phyloP scores from a whole-genome alignment of 371 early-diverging fungal genomes.

The Encephalitozoon hellem region DNA sequence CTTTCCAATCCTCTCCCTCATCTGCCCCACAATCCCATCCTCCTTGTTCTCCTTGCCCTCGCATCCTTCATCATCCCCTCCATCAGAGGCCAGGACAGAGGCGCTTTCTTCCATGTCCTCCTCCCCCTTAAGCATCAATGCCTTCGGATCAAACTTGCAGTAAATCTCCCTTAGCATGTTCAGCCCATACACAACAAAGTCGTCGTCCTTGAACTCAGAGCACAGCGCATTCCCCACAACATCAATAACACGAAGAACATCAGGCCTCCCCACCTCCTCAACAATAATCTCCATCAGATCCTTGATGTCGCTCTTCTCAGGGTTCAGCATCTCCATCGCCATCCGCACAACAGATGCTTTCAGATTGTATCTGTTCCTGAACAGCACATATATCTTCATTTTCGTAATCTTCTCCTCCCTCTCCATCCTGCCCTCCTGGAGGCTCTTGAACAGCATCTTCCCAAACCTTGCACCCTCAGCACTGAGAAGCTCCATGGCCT shows the following conservation, averaged over 20 bases:
- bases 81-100: not conserved
- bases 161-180: slow-evolving; percentile 46
- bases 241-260: slow-evolving; percentile 33
- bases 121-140: not conserved
- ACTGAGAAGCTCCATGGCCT: slow-evolving; percentile 5
- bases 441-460: slow-evolving; percentile 32
- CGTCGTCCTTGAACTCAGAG: slow-evolving; percentile 53
- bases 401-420: slow-evolving; percentile 44
- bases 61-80: slow-evolving; percentile 10
- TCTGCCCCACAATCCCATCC: not conserved
- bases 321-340: slow-evolving; percentile 43
- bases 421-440: slow-evolving; percentile 27
- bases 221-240: slow-evolving; percentile 46
- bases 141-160: slow-evolving; percentile 27
- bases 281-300: slow-evolving; percentile 41
- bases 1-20: slow-evolving; percentile 28
- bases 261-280: slow-evolving; percentile 32
- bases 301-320: slow-evolving; percentile 40
- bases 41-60: not conserved
- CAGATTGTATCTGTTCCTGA: slow-evolving; percentile 26
- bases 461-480: slow-evolving; percentile 8
- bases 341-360: slow-evolving; percentile 42
- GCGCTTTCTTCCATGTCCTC: slow-evolving; percentile 9
- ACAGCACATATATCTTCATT: slow-evolving; percentile 45
- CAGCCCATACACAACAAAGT: slow-evolving; percentile 53